Conservation (phyloP, 331 rosid species). For the Quercus lobata region DNA sequence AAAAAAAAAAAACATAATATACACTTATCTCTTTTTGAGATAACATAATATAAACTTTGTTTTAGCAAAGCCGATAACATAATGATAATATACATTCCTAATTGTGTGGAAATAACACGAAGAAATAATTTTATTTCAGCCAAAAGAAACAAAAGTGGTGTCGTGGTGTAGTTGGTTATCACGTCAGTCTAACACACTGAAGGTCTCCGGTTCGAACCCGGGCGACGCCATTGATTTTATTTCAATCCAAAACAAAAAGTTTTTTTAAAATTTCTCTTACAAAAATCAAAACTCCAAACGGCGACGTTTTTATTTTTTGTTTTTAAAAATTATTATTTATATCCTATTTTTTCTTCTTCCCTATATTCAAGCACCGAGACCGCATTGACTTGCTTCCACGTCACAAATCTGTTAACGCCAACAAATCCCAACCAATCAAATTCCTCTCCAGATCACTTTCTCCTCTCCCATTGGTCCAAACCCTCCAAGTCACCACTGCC, state of each 20-base stretch:
- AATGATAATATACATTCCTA: no score
- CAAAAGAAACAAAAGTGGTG: not conserved
- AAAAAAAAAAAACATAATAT: no score
- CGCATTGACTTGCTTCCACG: slow-evolving; percentile 3
- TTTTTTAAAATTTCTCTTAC: no score
- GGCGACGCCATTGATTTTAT: not conserved
- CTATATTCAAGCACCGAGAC: not conserved
- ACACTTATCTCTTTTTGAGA: no score
- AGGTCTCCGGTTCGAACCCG: slow-evolving; percentile 9
- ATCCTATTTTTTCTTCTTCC: not conserved
- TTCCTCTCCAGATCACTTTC: slow-evolving; percentile 6
- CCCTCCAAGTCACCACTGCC: slow-evolving; percentile 46
- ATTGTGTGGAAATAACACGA: no score
- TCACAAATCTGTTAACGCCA: slow-evolving; percentile 18
- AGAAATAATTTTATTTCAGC: no score
- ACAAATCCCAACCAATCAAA: slow-evolving; percentile 44
- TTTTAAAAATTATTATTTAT: no score
- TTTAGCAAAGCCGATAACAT: no score
- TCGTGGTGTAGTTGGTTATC: slow-evolving; percentile 74
- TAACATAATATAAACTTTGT: no score
- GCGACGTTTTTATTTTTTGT: not conserved
- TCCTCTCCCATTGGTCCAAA: slow-evolving; percentile 36
- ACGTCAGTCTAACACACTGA: slow-evolving; percentile 70
- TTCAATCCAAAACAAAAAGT: fast-evolving
- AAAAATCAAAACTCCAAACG: not conserved